Percentiles rank a stretch among this genome's conserved stretches.
Evolutionary conservation across 2,329 filamentous ascomycete genomes (phyloP).

Genomic region (Diaporthe humulicola): DNA sequence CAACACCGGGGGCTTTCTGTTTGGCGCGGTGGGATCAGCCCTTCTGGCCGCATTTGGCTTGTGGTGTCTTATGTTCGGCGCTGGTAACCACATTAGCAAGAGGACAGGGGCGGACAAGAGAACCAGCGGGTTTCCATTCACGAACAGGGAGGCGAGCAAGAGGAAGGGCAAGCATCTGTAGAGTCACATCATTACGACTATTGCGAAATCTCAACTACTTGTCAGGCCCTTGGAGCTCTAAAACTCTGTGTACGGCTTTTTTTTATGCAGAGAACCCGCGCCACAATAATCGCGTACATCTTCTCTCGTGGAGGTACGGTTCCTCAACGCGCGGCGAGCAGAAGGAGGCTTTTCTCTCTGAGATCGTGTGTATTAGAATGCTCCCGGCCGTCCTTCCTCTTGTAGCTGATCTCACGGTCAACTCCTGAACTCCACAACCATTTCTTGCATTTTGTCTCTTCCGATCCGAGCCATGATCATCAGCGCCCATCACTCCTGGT

Average conservation of each 20-base stretch:
- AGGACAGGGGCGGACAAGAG: conserved; percentile 57
- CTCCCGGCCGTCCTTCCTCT: background rate
- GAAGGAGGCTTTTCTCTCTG: background rate
- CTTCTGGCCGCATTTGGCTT: conserved; percentile 72
- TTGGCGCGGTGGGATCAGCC: conserved; percentile 71
- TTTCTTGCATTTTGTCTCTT: background rate
- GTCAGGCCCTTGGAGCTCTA: background rate
- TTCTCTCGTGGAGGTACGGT: background rate
- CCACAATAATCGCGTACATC: background rate
- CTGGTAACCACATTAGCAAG: conserved; percentile 51
- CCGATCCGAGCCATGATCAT: background rate
- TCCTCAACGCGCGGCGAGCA: background rate
- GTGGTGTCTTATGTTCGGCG: conserved; percentile 67
- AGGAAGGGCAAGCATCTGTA: conserved; percentile 45
- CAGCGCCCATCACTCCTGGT: background rate
- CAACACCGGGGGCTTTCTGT: conserved; percentile 68
- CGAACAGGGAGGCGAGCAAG: conserved; percentile 51
- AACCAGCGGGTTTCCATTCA: conserved; percentile 56
- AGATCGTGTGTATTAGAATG: background rate
- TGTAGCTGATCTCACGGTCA: background rate
- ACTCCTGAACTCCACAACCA: conserved; percentile 22
- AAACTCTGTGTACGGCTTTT: background rate
- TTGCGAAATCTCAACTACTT: background rate
- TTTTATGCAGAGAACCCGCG: background rate
- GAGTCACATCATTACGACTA: background rate